Conservation (phyloP, 129 eudicot species). For the Flaveria linearis region DNA sequence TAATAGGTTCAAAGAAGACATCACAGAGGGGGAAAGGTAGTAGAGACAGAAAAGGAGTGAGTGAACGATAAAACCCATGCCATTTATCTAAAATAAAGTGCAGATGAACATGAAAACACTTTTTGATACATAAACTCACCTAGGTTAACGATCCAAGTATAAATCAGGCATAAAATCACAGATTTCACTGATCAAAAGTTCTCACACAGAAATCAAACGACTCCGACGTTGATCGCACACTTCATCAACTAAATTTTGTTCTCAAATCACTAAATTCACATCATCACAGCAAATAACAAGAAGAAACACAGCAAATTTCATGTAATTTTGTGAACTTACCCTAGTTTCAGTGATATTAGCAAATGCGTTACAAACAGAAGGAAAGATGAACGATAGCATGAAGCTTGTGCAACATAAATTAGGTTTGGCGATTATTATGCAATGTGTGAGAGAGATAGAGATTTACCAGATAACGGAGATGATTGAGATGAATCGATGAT, state of each 20-base stretch:
- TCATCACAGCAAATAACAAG: not conserved
- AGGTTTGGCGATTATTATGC: not conserved
- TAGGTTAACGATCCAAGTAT: no score
- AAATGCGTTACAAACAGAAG: not conserved
- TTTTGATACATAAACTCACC: not conserved
- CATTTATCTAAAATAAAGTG: not conserved
- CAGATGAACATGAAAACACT: not conserved
- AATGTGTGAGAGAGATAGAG: not conserved
- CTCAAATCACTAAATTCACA: not conserved
- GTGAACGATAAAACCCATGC: no score
- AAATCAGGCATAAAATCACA: no score
- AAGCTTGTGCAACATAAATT: not conserved
- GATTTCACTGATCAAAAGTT: no score
- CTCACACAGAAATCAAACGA: not conserved
- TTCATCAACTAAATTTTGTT: not conserved
- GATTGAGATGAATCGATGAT: not conserved
- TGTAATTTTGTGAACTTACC: not conserved
- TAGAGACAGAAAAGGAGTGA: no score
- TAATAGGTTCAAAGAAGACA: no score
- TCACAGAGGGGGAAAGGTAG: no score
- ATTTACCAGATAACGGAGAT: conserved; percentile 19
- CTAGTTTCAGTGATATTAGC: conserved; percentile 10
- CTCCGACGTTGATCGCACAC: not conserved
- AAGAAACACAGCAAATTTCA: not conserved
- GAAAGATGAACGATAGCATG: not conserved